Evolutionary conservation across 495 filamentous ascomycete genomes (phyloP).

Genomic region (Podospora pseudocomata): DNA sequence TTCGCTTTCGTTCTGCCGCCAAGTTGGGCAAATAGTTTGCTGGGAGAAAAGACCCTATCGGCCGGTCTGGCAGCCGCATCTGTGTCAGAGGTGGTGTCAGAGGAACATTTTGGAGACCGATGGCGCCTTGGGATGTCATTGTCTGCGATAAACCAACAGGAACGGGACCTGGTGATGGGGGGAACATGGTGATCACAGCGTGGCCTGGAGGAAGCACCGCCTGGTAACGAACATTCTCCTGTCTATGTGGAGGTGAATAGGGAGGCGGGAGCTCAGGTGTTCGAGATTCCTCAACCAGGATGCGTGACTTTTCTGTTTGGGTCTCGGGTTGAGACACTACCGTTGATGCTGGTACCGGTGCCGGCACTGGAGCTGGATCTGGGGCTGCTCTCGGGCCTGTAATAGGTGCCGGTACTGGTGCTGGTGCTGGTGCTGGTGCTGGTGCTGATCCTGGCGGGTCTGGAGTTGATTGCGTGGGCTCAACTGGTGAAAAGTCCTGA

Average conservation of each 20-base stretch:
- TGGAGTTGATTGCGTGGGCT: slow-evolving; percentile 18
- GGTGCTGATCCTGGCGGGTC: background rate
- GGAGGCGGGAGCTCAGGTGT: slow-evolving; percentile 39
- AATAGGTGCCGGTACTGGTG: background rate
- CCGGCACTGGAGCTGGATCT: background rate
- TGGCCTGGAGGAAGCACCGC: slow-evolving; percentile 40
- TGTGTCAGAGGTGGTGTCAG: slow-evolving; percentile 32
- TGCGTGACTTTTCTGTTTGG: slow-evolving; percentile 38
- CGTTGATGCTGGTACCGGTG: slow-evolving; percentile 13
- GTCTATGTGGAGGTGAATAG: slow-evolving; percentile 39
- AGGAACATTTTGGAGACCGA: slow-evolving; percentile 38
- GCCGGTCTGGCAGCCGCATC: slow-evolving; percentile 32
- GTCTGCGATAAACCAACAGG: slow-evolving; percentile 41
- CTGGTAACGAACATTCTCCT: slow-evolving; percentile 34
- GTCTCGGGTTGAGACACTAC: slow-evolving; percentile 19
- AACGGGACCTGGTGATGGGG: slow-evolving; percentile 44
- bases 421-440: background rate
- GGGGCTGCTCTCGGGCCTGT: background rate
- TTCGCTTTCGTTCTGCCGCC: slow-evolving; percentile 46
- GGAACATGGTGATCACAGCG: slow-evolving; percentile 32
- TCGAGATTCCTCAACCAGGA: slow-evolving; percentile 30
- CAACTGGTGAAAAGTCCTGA: slow-evolving; percentile 20
- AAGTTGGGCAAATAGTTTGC: slow-evolving; percentile 36
- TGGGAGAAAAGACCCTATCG: slow-evolving; percentile 36
- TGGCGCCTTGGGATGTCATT: slow-evolving; percentile 47